phyloP scores from a whole-genome alignment of 106 monocot genomes.

The Cymbidium sinense region DNA sequence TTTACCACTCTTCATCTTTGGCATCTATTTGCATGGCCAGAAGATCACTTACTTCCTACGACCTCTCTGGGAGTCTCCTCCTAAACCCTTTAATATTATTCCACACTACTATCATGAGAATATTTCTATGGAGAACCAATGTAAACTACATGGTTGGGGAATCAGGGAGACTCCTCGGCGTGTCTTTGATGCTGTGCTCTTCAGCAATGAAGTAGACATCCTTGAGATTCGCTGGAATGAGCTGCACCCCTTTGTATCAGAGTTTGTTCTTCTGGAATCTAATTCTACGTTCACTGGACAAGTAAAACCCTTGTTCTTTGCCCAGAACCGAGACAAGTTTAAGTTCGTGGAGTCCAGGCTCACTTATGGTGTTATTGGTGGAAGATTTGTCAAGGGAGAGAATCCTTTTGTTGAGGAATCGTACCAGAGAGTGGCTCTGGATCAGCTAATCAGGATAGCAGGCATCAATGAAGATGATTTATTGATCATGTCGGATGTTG shows the following conservation, averaged over 20 bases:
- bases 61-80: conserved; percentile 77
- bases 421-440: conserved; percentile 63
- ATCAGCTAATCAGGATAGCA: conserved; percentile 55
- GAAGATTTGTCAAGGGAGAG: conserved; percentile 71
- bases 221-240: conserved; percentile 80
- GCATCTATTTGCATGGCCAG: conserved; percentile 65
- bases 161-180: conserved; percentile 66
- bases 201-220: conserved; percentile 92
- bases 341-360: conserved; percentile 49
- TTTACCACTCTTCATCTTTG: conserved; percentile 38
- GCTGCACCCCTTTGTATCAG: conserved; percentile 70
- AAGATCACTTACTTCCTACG: conserved; percentile 87
- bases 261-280: conserved; percentile 86
- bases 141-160: conserved; percentile 83
- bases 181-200: conserved; percentile 91
- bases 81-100: conserved; percentile 67
- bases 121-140: conserved; percentile 53
- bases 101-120: conserved; percentile 87
- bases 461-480: conserved; percentile 69
- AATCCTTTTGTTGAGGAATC: conserved; percentile 87
- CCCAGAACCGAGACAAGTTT: conserved; percentile 42
- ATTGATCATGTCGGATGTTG: conserved; percentile 86
- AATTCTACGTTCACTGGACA: conserved; percentile 88
- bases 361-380: conserved; percentile 73
- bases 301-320: conserved; percentile 62